These are phyloP conservation scores for Marchantia polymorpha DNA, from an alignment of 225 moss, liverwort and hornwort genomes.

Conservation along the genomic window DNA sequence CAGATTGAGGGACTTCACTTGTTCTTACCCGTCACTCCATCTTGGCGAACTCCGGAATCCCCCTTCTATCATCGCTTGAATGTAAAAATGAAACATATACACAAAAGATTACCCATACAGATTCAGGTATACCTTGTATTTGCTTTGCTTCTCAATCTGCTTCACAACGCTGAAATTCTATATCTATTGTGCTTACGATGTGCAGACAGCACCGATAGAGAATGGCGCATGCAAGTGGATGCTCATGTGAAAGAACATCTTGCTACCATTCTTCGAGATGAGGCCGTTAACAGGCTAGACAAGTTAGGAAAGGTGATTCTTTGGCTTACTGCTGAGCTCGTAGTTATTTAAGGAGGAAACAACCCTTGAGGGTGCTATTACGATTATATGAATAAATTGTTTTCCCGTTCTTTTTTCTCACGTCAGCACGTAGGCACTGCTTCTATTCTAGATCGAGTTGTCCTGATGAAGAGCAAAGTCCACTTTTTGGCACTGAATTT, in stretches of 20 bases:
- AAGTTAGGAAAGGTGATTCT: constrained; percentile 71
- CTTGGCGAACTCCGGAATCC: background rate
- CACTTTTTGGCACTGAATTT: background rate
- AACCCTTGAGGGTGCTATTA: no score
- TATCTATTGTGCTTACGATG: constrained; percentile 5
- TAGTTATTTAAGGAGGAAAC: no score
- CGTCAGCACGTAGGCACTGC: no score
- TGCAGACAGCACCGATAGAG: constrained; percentile 28
- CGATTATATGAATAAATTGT: no score
- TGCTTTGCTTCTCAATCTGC: constrained; percentile 7
- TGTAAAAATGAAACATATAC: constrained; percentile 2
- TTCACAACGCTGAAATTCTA: constrained; percentile 18
- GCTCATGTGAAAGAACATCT: constrained; percentile 31
- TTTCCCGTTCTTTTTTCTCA: no score
- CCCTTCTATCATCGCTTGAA: background rate
- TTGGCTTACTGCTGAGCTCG: no score
- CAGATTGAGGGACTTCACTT: no score
- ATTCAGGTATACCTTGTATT: constrained; percentile 11
- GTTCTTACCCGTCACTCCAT: background rate
- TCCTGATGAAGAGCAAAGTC: background rate
- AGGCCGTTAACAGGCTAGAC: constrained; percentile 66
- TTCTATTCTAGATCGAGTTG: no score
- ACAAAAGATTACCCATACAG: constrained; percentile 2
- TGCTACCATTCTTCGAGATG: constrained; percentile 61
- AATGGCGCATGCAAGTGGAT: constrained; percentile 46